Evolutionary conservation across 208 protist genomes (phyloP).

Genomic region (Leishmania guyanensis): DNA sequence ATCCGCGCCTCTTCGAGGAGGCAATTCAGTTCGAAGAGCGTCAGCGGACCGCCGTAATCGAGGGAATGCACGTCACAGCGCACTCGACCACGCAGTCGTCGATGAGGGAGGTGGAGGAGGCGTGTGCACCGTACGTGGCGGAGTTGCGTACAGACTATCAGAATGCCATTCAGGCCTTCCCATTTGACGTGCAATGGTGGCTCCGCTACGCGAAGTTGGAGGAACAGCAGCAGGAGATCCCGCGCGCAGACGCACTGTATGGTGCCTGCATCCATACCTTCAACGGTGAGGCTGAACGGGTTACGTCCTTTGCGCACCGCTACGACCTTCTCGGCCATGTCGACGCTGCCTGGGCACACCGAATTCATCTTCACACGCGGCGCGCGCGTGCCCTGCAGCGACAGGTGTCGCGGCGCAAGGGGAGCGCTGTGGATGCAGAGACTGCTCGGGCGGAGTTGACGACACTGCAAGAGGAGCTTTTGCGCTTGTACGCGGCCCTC

Average conservation of each 20-base stretch:
- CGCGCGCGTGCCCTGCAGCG: conserved; percentile 28
- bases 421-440: conserved; percentile 14
- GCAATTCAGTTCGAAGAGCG: conserved; percentile 49
- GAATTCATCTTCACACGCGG: conserved; percentile 56
- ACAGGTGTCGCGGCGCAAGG: conserved; percentile 4
- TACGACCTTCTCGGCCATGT: conserved; percentile 72
- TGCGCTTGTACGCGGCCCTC: conserved; percentile 45
- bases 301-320: conserved; percentile 62
- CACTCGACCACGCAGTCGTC: not conserved
- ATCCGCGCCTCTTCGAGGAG: conserved; percentile 37
- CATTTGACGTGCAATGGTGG: conserved; percentile 64
- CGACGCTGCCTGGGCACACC: conserved; percentile 68
- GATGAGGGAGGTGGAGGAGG: conserved; percentile 12
- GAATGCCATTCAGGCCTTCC: conserved; percentile 65
- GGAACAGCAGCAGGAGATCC: conserved; percentile 58
- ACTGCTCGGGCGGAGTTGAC: conserved; percentile 21
- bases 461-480: conserved; percentile 31
- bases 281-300: conserved; percentile 41
- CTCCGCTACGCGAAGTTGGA: conserved; percentile 78
- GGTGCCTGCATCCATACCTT: conserved; percentile 53
- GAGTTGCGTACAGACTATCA: conserved; percentile 48
- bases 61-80: not conserved
- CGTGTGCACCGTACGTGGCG: conserved; percentile 25
- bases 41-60: conserved; percentile 17
- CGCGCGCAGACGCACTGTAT: conserved; percentile 64